Conservation (phyloP, 23 red algal genomes). For the Chondrus crispus region DNA sequence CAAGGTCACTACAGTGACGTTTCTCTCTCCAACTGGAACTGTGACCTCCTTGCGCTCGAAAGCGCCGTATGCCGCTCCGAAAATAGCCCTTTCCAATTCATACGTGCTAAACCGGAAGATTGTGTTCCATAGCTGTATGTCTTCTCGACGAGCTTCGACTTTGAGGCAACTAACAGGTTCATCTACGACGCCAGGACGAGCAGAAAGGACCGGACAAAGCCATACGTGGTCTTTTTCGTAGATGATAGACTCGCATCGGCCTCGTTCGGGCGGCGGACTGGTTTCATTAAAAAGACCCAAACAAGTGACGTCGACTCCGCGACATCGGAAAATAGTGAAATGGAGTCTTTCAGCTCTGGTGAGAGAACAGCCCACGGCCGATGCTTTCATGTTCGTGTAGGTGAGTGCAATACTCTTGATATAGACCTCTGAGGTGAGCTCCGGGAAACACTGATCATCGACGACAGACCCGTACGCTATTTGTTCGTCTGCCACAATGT, state of each 20-base stretch:
- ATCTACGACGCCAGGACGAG: background rate
- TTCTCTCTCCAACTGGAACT: background rate
- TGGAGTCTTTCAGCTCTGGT: background rate
- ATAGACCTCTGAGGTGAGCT: background rate
- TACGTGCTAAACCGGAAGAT: background rate
- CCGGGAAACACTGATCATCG: background rate
- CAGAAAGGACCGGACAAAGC: background rate
- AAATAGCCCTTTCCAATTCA: background rate
- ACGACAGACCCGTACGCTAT: background rate
- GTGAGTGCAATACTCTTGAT: background rate
- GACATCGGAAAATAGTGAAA: background rate
- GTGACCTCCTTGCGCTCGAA: background rate
- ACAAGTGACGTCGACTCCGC: background rate
- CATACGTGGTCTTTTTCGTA: background rate
- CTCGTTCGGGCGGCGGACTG: background rate
- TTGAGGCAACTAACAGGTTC: background rate
- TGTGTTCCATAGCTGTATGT: background rate
- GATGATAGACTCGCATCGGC: background rate
- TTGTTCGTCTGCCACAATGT: background rate
- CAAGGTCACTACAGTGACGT: background rate
- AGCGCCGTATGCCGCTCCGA: background rate
- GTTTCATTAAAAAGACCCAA: background rate
- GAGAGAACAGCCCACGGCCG: background rate
- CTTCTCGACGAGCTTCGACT: background rate
- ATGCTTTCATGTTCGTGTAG: background rate